Conservation (phyloP, 768 basidiomycete species). For the Tremella yokohamensis region DNA sequence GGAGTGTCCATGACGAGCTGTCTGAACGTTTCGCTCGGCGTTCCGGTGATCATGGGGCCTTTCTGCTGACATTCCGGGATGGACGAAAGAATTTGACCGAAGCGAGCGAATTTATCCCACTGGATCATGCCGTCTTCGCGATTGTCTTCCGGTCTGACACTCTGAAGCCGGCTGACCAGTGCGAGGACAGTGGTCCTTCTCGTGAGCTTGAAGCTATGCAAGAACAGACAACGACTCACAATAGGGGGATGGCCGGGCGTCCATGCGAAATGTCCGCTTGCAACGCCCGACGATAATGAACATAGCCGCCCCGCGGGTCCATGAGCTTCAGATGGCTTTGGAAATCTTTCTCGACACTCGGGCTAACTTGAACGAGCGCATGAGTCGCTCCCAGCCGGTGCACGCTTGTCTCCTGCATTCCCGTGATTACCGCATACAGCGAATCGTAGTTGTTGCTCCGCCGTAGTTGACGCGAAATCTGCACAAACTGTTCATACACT, state of each 20-base stretch:
- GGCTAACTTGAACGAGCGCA: constrained; percentile 66
- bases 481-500: constrained; percentile 84
- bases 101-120: constrained; percentile 94
- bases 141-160: constrained; percentile 72
- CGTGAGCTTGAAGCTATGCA: constrained; percentile 51
- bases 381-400: constrained; percentile 69
- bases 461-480: constrained; percentile 75
- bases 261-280: constrained; percentile 63
- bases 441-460: constrained; percentile 87
- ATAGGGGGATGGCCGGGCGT: constrained; percentile 76
- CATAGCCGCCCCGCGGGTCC: constrained; percentile 73
- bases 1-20: constrained; percentile 38
- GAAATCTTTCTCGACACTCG: constrained; percentile 68
- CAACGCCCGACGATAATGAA: constrained; percentile 85
- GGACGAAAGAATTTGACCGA: constrained; percentile 76
- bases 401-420: constrained; percentile 78
- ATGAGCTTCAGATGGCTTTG: constrained; percentile 81
- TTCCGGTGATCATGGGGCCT: constrained; percentile 26
- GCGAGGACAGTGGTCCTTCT: constrained; percentile 87
- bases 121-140: constrained; percentile 72
- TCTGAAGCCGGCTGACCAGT: constrained; percentile 72
- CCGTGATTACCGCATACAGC: constrained; percentile 86
- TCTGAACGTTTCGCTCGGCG: constrained; percentile 24
- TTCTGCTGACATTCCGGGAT: constrained; percentile 74
- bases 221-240: constrained; percentile 48